Base-by-base conservation (phyloP, 768 basidiomycete species). In the Steccherinum ochraceum region DNA sequence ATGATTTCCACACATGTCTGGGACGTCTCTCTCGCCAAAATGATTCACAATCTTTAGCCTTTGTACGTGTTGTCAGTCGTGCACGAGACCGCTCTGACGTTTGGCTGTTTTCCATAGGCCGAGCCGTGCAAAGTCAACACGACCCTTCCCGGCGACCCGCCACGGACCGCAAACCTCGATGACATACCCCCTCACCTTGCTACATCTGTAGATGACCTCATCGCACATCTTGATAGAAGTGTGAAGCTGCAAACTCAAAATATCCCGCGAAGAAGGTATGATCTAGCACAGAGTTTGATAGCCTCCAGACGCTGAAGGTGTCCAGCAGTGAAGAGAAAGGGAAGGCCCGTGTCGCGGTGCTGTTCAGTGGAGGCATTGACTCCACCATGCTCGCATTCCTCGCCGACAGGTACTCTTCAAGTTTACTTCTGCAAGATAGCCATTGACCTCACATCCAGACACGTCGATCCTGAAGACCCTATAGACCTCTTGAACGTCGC, bases 311-410 rank as follows among this genome's bases (percentile, higher is more conserved):
- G n/a, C n/a, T n/a, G n/a, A n/a, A n/a, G n/a, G n/a, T n/a, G n/a
- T n/a, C n/a, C n/a, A n/a, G n/a, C 46, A 68, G 69, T 13, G 56
- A 52, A 12, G 52, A 52, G 2, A 49, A 60, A 47, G 72, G 72
- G 5, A 64, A 71, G 46, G 74, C 84, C 3, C 76, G 85, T 47
- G 73, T 96, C 2, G 93, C 87, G 2, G 75, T 99, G 7, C 76
- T 99, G 7, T 99, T 98, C 66, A 95, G 92, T 30, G 96, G 96
- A 24, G 96, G 96, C 0, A 91, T 99, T 41, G 96, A 99, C 64
- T 97, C 86, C 11, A 86, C 94, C 0, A 70, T 89, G 39, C 60
- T 98, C 5, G 82, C 94, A 0, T 85, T 79, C 60, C 72, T 99
- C 4, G 88, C 92, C 1, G 79, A 94, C 60, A 73, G 72, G 86